These are phyloP conservation scores for Trifolium dubium DNA, from an alignment of 306 rosid species.

Conservation along the genomic window DNA sequence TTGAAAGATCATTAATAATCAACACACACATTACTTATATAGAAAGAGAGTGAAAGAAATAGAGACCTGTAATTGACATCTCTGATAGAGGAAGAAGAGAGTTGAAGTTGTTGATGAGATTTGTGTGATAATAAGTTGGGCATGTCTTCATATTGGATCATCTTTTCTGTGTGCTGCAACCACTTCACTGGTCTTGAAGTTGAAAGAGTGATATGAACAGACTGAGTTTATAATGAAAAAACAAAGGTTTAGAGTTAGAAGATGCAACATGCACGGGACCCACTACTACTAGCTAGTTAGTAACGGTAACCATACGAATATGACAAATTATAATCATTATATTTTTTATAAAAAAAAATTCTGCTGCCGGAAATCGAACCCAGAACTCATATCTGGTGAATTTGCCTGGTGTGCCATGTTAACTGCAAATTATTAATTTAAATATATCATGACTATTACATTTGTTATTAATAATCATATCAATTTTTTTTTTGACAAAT, in stretches of 20 bases:
- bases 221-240: too few species aligned
- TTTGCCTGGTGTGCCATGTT: too few species aligned
- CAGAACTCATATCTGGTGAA: too few species aligned
- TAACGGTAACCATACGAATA: slow-evolving; percentile 40
- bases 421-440: too few species aligned
- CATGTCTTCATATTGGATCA: slow-evolving; percentile 24
- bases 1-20: slow-evolving; percentile 12
- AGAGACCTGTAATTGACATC: slow-evolving; percentile 49
- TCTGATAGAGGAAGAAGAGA: slow-evolving; percentile 43
- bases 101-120: slow-evolving; percentile 40
- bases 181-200: background rate
- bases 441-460: too few species aligned
- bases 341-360: too few species aligned
- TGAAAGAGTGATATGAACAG: background rate
- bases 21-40: background rate
- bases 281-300: slow-evolving; percentile 2
- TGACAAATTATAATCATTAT: background rate
- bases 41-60: background rate
- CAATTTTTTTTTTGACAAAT: too few species aligned
- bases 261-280: background rate
- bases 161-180: background rate
- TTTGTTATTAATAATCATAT: too few species aligned
- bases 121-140: slow-evolving; percentile 17
- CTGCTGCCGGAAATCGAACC: too few species aligned
- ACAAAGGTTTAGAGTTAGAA: too few species aligned